These are phyloP conservation scores for Lecanicillium sp. DNA, from an alignment of 2,329 filamentous ascomycete genomes.

Conservation along the genomic window DNA sequence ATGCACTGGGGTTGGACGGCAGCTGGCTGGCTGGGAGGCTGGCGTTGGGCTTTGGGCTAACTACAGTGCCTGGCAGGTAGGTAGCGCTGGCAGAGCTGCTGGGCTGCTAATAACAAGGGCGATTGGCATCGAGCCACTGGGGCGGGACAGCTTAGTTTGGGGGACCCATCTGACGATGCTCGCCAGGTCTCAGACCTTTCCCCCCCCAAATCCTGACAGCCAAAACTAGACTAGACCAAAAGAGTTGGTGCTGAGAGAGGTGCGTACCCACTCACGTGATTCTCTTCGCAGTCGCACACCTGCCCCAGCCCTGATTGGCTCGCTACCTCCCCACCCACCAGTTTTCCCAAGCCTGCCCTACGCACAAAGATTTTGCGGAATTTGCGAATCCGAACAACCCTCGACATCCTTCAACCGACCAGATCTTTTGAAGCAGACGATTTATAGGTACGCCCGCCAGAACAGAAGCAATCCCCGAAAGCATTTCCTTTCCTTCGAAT, in stretches of 20 bases:
- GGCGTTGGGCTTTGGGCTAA: too few relatives aligned
- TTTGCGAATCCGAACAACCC: slow-evolving; percentile 26
- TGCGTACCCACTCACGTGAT: slow-evolving; percentile 24
- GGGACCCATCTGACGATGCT: slow-evolving; percentile 6
- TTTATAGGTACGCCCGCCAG: slow-evolving; percentile 34
- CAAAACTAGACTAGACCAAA: neutral
- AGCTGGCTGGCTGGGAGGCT: too few relatives aligned
- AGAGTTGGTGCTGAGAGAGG: neutral
- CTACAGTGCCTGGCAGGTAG: too few relatives aligned
- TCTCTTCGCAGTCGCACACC: neutral
- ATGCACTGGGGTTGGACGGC: slow-evolving; percentile 4
- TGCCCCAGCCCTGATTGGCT: slow-evolving; percentile 27
- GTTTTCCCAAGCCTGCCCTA: slow-evolving; percentile 33
- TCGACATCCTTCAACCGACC: slow-evolving; percentile 31
- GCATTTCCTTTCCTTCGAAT: neutral
- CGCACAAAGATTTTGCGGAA: slow-evolving; percentile 39
- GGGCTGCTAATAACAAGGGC: slow-evolving; percentile 13
- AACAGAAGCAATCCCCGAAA: slow-evolving; percentile 16
- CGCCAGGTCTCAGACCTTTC: slow-evolving; percentile 8
- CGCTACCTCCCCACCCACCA: slow-evolving; percentile 27
- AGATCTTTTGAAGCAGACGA: slow-evolving; percentile 34
- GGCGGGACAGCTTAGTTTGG: neutral
- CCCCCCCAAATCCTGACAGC: neutral
- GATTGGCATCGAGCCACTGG: slow-evolving; percentile 6
- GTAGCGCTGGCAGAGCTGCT: too few relatives aligned